phyloP scores from a whole-genome alignment of 805 yeast species.

The Scheffersomyces spartinae region DNA sequence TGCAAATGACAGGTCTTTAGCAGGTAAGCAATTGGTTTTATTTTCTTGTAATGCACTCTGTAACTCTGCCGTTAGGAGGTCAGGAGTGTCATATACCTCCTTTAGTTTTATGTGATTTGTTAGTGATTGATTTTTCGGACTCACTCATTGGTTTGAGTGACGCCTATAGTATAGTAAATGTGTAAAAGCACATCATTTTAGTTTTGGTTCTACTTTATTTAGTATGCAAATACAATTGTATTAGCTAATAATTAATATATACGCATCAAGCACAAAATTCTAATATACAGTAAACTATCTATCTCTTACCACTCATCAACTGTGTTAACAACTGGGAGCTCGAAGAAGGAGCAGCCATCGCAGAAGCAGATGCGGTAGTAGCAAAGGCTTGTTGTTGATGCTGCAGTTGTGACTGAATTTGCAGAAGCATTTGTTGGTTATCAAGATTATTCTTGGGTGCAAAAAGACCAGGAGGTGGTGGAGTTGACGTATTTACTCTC shows the following conservation, averaged over 20 bases:
- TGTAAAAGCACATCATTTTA: no score
- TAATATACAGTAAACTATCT: constrained; percentile 4
- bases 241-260: neutral
- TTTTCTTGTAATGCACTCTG: no score
- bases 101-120: no score
- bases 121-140: no score
- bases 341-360: constrained; percentile 28
- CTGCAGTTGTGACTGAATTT: constrained; percentile 7
- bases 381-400: constrained; percentile 8
- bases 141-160: no score
- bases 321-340: constrained; percentile 78
- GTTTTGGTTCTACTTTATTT: neutral
- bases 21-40: no score
- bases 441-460: constrained; percentile 14
- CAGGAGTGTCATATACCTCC: no score
- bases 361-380: constrained; percentile 3
- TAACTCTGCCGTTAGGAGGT: no score
- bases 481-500: constrained; percentile 35
- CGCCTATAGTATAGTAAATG: no score
- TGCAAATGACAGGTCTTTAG: no score
- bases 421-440: constrained; percentile 4
- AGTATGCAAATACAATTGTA: neutral
- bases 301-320: constrained; percentile 68
- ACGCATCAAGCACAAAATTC: constrained; percentile 1
- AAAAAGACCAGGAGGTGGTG: constrained; percentile 69